These are phyloP conservation scores for Salix viminalis DNA, from an alignment of 345 rosid genomes.

Conservation along the genomic window DNA sequence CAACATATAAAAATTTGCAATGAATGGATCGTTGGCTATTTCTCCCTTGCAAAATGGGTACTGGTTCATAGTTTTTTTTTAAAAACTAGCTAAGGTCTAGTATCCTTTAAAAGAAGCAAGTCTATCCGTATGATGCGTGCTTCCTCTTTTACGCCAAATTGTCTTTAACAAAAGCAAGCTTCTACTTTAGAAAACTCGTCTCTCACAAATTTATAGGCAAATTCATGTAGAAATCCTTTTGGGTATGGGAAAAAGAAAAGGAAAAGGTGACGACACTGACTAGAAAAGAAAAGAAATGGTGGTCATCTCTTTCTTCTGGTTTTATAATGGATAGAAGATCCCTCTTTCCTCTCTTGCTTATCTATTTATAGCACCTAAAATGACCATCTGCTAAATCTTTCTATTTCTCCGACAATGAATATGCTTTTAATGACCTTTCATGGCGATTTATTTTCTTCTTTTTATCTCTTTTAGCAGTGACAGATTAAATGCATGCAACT, in stretches of 20 bases:
- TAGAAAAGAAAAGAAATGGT: conserved; percentile 12
- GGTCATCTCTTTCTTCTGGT: background rate
- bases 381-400: background rate
- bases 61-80: conserved; percentile 7
- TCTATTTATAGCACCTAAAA: background rate
- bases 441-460: background rate
- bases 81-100: background rate
- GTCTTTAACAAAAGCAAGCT: conserved; percentile 36
- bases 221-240: background rate
- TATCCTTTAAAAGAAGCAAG: conserved; percentile 12
- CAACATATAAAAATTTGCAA: background rate
- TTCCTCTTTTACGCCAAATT: conserved; percentile 18
- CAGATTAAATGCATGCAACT: conserved; percentile 24
- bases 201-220: background rate
- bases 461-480: conserved; percentile 14
- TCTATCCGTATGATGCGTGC: conserved; percentile 8
- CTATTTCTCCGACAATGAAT: background rate
- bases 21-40: background rate
- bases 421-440: background rate
- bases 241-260: background rate
- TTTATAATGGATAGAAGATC: background rate
- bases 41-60: conserved; percentile 1
- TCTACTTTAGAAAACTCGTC: conserved; percentile 21
- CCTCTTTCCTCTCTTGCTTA: background rate
- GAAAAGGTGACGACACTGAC: conserved; percentile 11